Conservation (phyloP, 129 eudicot genomes). For the Lonicera japonica region DNA sequence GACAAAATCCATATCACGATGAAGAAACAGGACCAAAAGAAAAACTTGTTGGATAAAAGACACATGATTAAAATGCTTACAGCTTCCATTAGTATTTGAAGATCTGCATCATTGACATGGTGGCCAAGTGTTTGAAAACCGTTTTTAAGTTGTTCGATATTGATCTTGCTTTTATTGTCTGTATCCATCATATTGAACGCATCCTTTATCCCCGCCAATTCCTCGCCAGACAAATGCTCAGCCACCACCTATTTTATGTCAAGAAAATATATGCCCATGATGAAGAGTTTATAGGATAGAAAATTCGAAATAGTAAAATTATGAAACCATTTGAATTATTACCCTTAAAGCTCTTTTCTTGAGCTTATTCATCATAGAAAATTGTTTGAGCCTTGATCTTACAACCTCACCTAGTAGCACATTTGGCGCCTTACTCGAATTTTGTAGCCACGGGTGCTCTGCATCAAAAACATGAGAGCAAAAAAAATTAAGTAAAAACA, state of each 20-base stretch:
- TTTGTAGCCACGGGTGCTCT: constrained; percentile 83
- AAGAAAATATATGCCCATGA: not conserved
- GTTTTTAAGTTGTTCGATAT: constrained; percentile 55
- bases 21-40: no score
- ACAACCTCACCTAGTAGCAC: constrained; percentile 88
- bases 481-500: constrained; percentile 4
- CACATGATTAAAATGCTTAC: constrained; percentile 30
- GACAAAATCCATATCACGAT: no score
- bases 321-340: constrained; percentile 16
- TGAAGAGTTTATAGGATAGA: not conserved
- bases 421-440: constrained; percentile 72
- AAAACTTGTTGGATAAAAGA: no score
- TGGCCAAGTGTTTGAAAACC: constrained; percentile 77
- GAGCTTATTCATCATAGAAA: constrained; percentile 79
- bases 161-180: constrained; percentile 50
- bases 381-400: constrained; percentile 78
- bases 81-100: constrained; percentile 59
- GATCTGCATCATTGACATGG: constrained; percentile 53
- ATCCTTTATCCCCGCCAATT: constrained; percentile 69
- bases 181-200: constrained; percentile 71
- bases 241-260: constrained; percentile 51
- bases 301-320: not conserved
- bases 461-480: constrained; percentile 13
- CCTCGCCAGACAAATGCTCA: constrained; percentile 66
- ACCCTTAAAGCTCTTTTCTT: constrained; percentile 76